Evolutionary conservation across 116 monocot genomes (phyloP), one percentile per base, ranked within the genome.

Genomic region (Cymodocea nodosa): DNA sequence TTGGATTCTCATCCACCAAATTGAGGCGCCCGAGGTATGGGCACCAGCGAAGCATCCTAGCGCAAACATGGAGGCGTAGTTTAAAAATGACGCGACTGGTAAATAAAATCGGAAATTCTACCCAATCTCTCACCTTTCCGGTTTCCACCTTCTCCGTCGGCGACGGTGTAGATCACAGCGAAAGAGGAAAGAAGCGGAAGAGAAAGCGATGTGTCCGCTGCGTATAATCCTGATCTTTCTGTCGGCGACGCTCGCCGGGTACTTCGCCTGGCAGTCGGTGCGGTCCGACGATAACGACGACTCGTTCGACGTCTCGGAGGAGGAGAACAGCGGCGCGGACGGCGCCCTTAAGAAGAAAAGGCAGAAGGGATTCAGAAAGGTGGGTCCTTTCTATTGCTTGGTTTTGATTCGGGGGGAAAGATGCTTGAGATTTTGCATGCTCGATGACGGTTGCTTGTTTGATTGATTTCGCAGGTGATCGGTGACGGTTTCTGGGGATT

Each of bases 211-310:
- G 77, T 77, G 77, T 49, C 77, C 71, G 15, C 36, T 77, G 71
- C 71, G 77, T 30, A 48, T 77, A 22, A 67, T 77, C 66, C 71
- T 77, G 18, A 51, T 77, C 50, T 77, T 77, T 71, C 61, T 77
- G 53, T 71, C 71, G 17, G 77, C 71, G 15, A 67, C 71, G 51
- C 71, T 77, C 62, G 77, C 71, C 2, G 77, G 77, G 3, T 77
- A 77, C 66, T 67, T 77, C 62, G 77, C 77, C 19, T 77, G 77
- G 77, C 66, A 54, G 62, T 36, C 66, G 56, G 58, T 62, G 19
- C 59, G 66, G 19, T 71, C 77, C 7, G 23, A 66, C 11, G 59
- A 35, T 10, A 24, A 14, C 12, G 35, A 49, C 23, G 18, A 37
- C 35, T 16, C 63, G 15, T 18, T 55, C 25, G 72, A 56, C 25